Evolutionary conservation across 495 filamentous ascomycete species (phyloP).

Genomic region (Xylaria cubensis): DNA sequence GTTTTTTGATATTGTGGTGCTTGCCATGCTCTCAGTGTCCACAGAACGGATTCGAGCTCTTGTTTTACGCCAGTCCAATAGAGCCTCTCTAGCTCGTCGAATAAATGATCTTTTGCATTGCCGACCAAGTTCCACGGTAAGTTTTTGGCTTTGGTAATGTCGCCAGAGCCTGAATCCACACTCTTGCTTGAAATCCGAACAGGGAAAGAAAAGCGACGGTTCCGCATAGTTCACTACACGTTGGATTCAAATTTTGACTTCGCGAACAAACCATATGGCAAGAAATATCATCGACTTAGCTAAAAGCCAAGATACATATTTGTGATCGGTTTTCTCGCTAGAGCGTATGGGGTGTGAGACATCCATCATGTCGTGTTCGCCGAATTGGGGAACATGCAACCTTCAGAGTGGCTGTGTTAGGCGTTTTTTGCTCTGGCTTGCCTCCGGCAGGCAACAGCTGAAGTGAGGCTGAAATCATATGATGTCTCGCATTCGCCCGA

Average conservation of each 20-base stretch:
- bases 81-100: constrained; percentile 1
- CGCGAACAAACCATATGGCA: not conserved
- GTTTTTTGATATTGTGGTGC: not conserved
- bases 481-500: not conserved
- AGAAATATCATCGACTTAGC: not conserved
- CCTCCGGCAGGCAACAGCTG: not conserved
- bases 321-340: not conserved
- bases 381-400: not conserved
- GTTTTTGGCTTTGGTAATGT: not conserved
- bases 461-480: constrained; percentile 9
- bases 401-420: not conserved
- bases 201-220: not conserved
- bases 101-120: not conserved
- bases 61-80: constrained; percentile 1
- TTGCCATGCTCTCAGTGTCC: constrained; percentile 6
- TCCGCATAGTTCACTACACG: not conserved
- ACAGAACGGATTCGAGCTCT: constrained; percentile 6
- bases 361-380: not conserved
- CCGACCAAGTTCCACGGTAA: not conserved
- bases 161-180: not conserved
- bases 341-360: not conserved
- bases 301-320: not conserved
- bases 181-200: not conserved
- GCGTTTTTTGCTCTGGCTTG: not conserved
- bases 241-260: not conserved